Evolutionary conservation across 129 eudicot genomes (phyloP), one percentile per base, ranked within the genome.

Genomic region (Helianthus tuberosus): DNA sequence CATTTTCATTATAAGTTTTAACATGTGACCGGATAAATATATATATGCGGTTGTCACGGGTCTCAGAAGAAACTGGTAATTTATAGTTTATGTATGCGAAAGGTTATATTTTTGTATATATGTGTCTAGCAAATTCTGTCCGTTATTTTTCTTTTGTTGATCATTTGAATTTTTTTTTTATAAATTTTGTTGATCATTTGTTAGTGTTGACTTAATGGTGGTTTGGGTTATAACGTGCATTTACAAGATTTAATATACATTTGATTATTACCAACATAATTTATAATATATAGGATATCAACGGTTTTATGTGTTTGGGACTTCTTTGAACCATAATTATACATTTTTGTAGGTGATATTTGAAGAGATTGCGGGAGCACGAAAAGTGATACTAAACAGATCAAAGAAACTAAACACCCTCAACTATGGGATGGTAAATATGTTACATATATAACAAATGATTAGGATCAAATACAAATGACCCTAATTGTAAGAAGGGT

Each of bases 341-440:
- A 4, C 29, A 32, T 11, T 73, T 73, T 60, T 66, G 23, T 44
- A 84, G 88, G 82, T 84, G 54, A 44, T 80, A 8, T 80, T 84
- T 68, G 83, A 84, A 65, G 82, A 76, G 54, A 55, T 25, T 51
- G 36, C 13, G 7, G 85, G 88, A 38, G 68, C 57, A 50, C 78
- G 88, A 64, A 80, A 84, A 60, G 80, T 73, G 57, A 64, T 69
- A 60, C 73, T 84, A n/a, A 84, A 84, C 68, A 80, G 88, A 68
- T 68, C 80, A 46, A 70, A 65, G 66, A 81, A 84, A 73, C 58
- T 84, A 7, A 84, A 84, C 64, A 61, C 77, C 49, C 82, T 84
- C 44, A 84, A 13, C 80, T 84, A 76, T 69, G 82, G 80, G 44
- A 84, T 80, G 85, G 88, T 84, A 84, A 17, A 13, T 12, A 58